Conservation (phyloP, 257 asterid species). For the Primulina tabacum region DNA sequence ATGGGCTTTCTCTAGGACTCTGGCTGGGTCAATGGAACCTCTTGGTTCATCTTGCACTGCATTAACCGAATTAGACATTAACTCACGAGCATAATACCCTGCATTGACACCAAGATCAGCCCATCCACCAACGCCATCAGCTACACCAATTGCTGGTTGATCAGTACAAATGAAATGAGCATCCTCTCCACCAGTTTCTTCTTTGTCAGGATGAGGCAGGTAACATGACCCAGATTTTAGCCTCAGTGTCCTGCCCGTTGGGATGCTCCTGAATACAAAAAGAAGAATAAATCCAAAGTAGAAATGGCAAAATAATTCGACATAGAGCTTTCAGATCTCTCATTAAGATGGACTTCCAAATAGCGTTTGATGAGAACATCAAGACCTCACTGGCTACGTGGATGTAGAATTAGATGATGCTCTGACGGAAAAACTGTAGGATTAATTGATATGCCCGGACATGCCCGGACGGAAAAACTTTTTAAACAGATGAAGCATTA, state of each 20-base stretch:
- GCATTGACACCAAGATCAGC: slow-evolving; percentile 85
- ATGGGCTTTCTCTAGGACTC: slow-evolving; percentile 88
- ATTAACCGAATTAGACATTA: slow-evolving; percentile 71
- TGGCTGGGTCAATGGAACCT: slow-evolving; percentile 77
- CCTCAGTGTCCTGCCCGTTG: slow-evolving; percentile 49
- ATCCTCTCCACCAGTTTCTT: slow-evolving; percentile 96
- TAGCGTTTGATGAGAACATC: neutral
- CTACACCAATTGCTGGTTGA: slow-evolving; percentile 83
- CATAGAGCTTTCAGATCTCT: neutral
- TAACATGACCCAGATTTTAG: slow-evolving; percentile 88
- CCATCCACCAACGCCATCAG: slow-evolving; percentile 99
- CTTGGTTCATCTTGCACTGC: slow-evolving; percentile 78
- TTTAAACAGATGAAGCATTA: neutral
- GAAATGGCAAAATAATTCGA: slow-evolving; percentile 14
- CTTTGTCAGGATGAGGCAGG: slow-evolving; percentile 96
- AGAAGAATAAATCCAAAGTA: slow-evolving; percentile 9
- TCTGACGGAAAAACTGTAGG: neutral
- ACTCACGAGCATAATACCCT: slow-evolving; percentile 86
- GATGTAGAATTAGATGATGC: neutral
- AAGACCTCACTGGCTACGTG: neutral
- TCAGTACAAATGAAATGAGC: slow-evolving; percentile 88
- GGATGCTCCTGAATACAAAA: slow-evolving; percentile 50
- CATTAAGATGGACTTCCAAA: neutral
- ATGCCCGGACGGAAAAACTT: neutral
- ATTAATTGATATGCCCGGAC: neutral